Percentiles rank a stretch among this genome's conserved stretches.
Conservation (phyloP, 2,329 filamentous ascomycete species). For the Ophiocordyceps unilateralis region DNA sequence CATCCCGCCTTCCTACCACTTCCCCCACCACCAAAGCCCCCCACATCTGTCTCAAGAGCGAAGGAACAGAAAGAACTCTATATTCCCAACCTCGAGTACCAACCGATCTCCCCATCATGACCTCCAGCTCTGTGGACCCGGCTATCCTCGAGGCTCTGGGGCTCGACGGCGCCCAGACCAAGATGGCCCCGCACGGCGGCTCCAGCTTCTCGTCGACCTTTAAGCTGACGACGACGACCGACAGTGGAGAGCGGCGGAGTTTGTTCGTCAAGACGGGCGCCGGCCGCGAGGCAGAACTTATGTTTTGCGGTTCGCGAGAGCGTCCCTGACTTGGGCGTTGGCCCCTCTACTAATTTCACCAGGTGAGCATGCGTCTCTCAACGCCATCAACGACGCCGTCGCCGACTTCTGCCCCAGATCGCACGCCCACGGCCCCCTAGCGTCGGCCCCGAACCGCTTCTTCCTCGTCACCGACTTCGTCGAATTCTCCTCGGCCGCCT, state of each 20-base stretch:
- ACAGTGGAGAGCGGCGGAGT: slow-evolving; percentile 27
- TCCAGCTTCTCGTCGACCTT: slow-evolving; percentile 54
- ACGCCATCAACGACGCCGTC: slow-evolving; percentile 56
- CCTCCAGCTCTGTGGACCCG: slow-evolving; percentile 35
- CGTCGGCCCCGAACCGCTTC: slow-evolving; percentile 27
- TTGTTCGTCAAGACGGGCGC: slow-evolving; percentile 60
- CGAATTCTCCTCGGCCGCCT: slow-evolving; percentile 33
- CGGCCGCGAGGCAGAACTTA: slow-evolving; percentile 40
- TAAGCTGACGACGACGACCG: slow-evolving; percentile 28
- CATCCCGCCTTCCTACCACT: no score
- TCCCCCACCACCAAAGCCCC: no score
- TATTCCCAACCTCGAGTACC: neutral
- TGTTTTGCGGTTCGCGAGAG: slow-evolving; percentile 51
- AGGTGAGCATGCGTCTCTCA: slow-evolving; percentile 73
- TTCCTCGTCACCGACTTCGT: slow-evolving; percentile 69
- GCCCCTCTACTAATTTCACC: neutral
- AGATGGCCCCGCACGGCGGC: slow-evolving; percentile 42
- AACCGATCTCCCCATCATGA: slow-evolving; percentile 13
- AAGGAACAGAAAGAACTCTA: no score
- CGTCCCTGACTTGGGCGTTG: neutral
- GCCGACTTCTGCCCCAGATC: slow-evolving; percentile 62
- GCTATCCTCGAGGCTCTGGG: slow-evolving; percentile 43
- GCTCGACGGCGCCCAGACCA: slow-evolving; percentile 35
- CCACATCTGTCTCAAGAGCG: neutral
- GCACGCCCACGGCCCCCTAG: slow-evolving; percentile 50